A percentile compares a stretch with the other conserved stretches of the same genome.
Evolutionary conservation across 108 stramenopile genomes (phyloP).

Genomic region (Fragilariopsis cylindrus): DNA sequence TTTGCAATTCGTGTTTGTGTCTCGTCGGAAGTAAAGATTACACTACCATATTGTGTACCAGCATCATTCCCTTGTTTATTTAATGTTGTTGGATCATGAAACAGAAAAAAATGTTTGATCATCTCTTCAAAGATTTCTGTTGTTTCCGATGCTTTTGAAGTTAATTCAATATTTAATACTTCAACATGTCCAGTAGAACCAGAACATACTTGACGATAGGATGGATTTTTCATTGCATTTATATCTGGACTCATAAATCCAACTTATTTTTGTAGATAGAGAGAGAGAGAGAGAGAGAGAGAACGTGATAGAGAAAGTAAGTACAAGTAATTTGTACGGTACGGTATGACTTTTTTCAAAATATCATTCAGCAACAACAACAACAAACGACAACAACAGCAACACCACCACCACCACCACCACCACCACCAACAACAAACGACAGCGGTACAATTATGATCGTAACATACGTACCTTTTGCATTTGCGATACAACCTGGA

Average conservation of each 20-base stretch:
- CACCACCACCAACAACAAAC: neutral
- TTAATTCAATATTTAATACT: conserved; percentile 62
- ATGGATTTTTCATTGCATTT: conserved; percentile 55
- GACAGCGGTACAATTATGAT: too few species aligned
- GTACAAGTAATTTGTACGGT: neutral
- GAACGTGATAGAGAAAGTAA: neutral
- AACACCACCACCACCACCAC: too few species aligned
- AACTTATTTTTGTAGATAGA: conserved; percentile 18
- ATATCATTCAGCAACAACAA: too few species aligned
- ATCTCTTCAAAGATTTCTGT: conserved; percentile 60
- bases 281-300: too few species aligned
- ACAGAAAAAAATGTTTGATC: conserved; percentile 78
- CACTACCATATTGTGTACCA: conserved; percentile 86
- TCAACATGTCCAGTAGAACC: conserved; percentile 74
- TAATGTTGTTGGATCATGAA: conserved; percentile 87
- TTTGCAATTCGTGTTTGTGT: conserved; percentile 62
- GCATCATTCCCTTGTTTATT: conserved; percentile 90
- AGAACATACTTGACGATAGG: conserved; percentile 64
- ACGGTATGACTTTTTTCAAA: too few species aligned
- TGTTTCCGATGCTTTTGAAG: conserved; percentile 26
- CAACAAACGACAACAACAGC: too few species aligned
- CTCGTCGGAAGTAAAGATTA: conserved; percentile 65
- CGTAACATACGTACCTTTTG: conserved; percentile 10
- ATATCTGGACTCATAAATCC: conserved; percentile 71
- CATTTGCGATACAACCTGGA: conserved; percentile 43